These are phyloP conservation scores for Aspergillus steynii DNA, from an alignment of 495 filamentous ascomycete species.

Conservation along the genomic window DNA sequence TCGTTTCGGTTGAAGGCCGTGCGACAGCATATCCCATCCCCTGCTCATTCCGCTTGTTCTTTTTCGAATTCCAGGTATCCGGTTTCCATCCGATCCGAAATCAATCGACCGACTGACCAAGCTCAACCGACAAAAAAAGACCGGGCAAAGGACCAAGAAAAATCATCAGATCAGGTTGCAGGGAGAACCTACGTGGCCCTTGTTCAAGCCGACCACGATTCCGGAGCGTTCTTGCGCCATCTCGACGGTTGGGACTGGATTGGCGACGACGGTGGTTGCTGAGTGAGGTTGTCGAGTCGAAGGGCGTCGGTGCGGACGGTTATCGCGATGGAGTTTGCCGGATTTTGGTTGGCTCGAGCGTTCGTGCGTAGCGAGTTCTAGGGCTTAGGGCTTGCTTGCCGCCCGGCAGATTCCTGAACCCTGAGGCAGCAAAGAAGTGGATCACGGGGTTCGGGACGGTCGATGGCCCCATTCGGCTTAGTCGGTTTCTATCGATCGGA, in stretches of 20 bases:
- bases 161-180: not conserved
- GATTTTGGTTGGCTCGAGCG: constrained; percentile 36
- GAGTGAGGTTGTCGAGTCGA: constrained; percentile 34
- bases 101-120: constrained; percentile 2
- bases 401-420: not conserved
- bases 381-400: constrained; percentile 22
- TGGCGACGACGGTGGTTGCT: constrained; percentile 47
- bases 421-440: constrained; percentile 5
- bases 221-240: constrained; percentile 71
- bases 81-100: constrained; percentile 1
- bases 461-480: not conserved
- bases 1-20: not conserved
- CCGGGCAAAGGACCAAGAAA: constrained; percentile 17
- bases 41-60: not conserved
- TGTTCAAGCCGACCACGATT: constrained; percentile 81
- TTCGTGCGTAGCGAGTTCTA: constrained; percentile 29
- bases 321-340: constrained; percentile 34
- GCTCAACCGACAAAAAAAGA: constrained; percentile 17
- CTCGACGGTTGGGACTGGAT: constrained; percentile 45
- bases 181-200: constrained; percentile 74
- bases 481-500: constrained; percentile 4
- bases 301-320: constrained; percentile 37
- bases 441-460: not conserved
- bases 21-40: not conserved
- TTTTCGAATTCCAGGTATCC: not conserved